Conservation (phyloP, 2,329 filamentous ascomycete species). For the Cytospora schulzeri region DNA sequence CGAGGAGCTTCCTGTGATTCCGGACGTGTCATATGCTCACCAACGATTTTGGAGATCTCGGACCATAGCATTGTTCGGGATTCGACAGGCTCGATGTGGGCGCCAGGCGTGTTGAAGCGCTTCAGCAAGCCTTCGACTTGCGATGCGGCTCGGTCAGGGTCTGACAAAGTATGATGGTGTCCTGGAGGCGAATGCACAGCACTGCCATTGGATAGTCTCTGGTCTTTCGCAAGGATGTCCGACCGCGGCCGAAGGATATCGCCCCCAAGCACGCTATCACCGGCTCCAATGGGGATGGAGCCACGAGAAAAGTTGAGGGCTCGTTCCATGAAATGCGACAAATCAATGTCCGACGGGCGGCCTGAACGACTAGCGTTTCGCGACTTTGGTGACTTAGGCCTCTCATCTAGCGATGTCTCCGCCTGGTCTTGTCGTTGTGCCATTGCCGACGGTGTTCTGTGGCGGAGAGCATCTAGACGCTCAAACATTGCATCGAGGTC, state of each 20-base stretch:
- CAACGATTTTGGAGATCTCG: conserved; percentile 21
- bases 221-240: background rate
- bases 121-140: too few species aligned
- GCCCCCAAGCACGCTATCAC: conserved; percentile 33
- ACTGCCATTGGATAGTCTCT: background rate
- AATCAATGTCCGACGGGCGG: background rate
- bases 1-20: background rate
- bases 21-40: conserved; percentile 5
- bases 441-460: conserved; percentile 3
- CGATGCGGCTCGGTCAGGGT: background rate
- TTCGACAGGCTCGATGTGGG: conserved; percentile 19
- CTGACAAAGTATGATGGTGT: background rate
- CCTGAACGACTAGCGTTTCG: conserved; percentile 39
- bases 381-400: conserved; percentile 40
- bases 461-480: background rate
- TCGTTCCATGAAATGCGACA: conserved; percentile 7
- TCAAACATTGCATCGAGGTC: conserved; percentile 2
- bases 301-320: conserved; percentile 23
- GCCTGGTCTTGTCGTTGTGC: background rate
- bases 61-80: conserved; percentile 21
- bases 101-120: too few species aligned
- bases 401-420: background rate
- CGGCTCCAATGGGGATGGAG: conserved; percentile 34
- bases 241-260: background rate
- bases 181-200: background rate